Evolutionary conservation across 2,329 filamentous ascomycete species (phyloP), one percentile per base, ranked within the genome.

Genomic region (Cercospora sesami): DNA sequence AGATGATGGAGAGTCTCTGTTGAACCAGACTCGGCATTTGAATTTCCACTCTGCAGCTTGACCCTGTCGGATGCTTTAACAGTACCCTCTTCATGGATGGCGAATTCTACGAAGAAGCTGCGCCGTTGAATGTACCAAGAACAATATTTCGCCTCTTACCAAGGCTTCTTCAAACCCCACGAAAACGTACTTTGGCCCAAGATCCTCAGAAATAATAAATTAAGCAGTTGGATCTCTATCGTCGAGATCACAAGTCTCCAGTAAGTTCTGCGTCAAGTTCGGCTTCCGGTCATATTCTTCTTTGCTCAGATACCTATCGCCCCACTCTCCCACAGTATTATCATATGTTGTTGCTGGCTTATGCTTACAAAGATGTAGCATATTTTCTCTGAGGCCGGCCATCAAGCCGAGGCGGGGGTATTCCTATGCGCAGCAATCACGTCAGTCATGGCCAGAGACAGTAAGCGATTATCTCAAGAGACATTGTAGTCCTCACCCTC

Each of bases 281-380:
- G 77, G 78, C 68, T 77, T 75, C 30, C 74, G 68, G 69, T 74
- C 75, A 66, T 79, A 80, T 33, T 74, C 77, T 51, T 79, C 75
- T 9, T 58, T 42, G 9, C 59, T 53, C 26, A 79, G 68, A 70
- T 77, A 81, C 51, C 76, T 74, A 36, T 80, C 78, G 5, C 79
- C 79, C 73, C 73, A 79, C 12, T 74, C 73, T 0, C 75, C 74
- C 1, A 79, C 77, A 16, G 77, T 77, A 65, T 78, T 80, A 63
- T 77, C 74, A 67, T 77, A 76, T 2, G 78, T 83, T 1, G 80
- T 79, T 26, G 73, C 70, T 1, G 82, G 80, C 74, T 84, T 84
- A 6, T 72, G 77, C 69, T 64, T 70, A 68, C 81, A 83, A 14
- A 83, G 75, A 71, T 79, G 78, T 62, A 79, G 75, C 69, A 82